Percentiles rank a stretch among this genome's conserved stretches.
These are phyloP conservation scores for Coemansia sp. DNA, from an alignment of 192 early-diverging fungal species.

Conservation along the genomic window DNA sequence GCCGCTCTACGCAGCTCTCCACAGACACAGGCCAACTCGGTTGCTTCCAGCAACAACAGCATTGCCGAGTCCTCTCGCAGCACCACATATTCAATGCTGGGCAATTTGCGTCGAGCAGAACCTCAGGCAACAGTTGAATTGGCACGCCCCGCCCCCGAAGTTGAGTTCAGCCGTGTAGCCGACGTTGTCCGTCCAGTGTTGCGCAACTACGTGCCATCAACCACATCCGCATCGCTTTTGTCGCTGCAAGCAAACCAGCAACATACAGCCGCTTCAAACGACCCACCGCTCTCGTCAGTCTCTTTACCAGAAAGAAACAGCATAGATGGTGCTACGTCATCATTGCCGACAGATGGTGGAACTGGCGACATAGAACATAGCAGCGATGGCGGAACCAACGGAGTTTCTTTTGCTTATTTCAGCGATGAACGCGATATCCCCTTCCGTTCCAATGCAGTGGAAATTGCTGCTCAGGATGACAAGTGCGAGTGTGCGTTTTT, in stretches of 20 bases:
- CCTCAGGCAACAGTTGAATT: conserved; percentile 41
- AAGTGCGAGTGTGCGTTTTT: conserved; percentile 49
- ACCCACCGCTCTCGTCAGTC: conserved; percentile 7
- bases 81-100: conserved; percentile 25
- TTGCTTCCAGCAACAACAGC: conserved; percentile 15
- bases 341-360: background rate
- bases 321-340: background rate
- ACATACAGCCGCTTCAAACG: background rate
- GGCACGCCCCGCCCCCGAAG: conserved; percentile 45
- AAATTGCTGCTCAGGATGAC: conserved; percentile 51
- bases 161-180: conserved; percentile 31
- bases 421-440: conserved; percentile 38
- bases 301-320: background rate
- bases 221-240: conserved; percentile 34
- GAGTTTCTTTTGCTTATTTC: conserved; percentile 15
- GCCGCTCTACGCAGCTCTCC: conserved; percentile 10
- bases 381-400: background rate
- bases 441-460: conserved; percentile 43
- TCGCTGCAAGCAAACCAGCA: conserved; percentile 43
- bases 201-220: conserved; percentile 7
- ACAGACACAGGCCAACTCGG: background rate
- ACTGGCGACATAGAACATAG: background rate
- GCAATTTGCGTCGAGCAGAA: conserved; percentile 21
- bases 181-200: conserved; percentile 20
- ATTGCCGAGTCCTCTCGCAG: conserved; percentile 10